Conservation (phyloP, 148 eudicot genomes). For the Chenopodium formosanum region DNA sequence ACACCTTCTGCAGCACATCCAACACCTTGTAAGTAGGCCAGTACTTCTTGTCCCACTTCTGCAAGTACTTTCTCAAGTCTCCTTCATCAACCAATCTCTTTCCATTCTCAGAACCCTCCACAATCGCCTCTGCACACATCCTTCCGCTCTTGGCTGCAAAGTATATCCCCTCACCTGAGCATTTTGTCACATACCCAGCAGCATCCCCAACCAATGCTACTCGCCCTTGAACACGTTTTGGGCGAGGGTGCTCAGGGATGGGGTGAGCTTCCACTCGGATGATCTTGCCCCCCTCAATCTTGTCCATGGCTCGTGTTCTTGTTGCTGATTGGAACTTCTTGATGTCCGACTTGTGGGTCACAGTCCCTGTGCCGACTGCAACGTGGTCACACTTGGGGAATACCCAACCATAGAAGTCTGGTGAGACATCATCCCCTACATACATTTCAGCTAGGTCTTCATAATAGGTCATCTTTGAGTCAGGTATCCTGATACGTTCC, state of each 20-base stretch:
- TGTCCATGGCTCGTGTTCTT: constrained; percentile 71
- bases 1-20: constrained; percentile 91
- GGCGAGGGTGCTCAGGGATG: constrained; percentile 93
- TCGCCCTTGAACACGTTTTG: constrained; percentile 56
- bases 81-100: constrained; percentile 77
- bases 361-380: constrained; percentile 96
- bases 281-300: constrained; percentile 80
- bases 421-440: constrained; percentile 94
- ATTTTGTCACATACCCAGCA: constrained; percentile 92
- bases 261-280: constrained; percentile 98
- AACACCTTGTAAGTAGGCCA: constrained; percentile 98
- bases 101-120: constrained; percentile 83
- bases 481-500: constrained; percentile 81
- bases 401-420: constrained; percentile 98
- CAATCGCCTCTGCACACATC: constrained; percentile 98
- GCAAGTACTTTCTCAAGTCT: constrained; percentile 77
- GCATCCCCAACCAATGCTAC: constrained; percentile 93
- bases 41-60: constrained; percentile 95
- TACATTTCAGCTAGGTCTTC: constrained; percentile 94
- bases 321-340: constrained; percentile 89
- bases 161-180: constrained; percentile 97
- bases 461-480: constrained; percentile 81
- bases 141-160: constrained; percentile 98
- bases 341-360: constrained; percentile 92
- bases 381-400: constrained; percentile 98